Percentiles rank a stretch among this genome's conserved stretches.
Evolutionary conservation across 495 filamentous ascomycete genomes (phyloP).

Genomic region (Podospora comata): DNA sequence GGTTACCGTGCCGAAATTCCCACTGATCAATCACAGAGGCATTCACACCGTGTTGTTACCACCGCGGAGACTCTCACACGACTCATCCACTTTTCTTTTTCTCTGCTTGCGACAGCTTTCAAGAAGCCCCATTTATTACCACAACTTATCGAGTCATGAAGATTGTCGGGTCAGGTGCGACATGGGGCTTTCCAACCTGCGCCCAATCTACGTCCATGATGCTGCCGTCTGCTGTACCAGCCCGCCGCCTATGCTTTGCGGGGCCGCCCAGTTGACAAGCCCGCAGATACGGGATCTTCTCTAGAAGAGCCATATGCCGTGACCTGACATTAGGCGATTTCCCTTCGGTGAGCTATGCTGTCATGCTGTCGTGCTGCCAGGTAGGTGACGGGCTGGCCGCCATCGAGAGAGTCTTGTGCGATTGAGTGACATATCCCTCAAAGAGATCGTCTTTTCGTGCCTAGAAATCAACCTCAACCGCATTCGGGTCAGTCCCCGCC

Average conservation of each 20-base stretch:
- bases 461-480: slow-evolving; percentile 1
- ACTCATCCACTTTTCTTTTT: not conserved
- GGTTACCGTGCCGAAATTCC: not conserved
- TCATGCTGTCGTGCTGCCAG: not conserved
- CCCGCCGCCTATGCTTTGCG: not conserved
- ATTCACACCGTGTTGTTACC: not conserved
- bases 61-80: not conserved
- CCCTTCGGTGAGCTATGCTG: not conserved
- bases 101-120: not conserved
- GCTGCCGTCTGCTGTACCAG: not conserved
- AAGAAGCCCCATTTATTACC: no score
- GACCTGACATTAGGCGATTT: not conserved
- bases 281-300: not conserved
- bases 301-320: not conserved
- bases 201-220: not conserved
- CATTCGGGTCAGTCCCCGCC: slow-evolving; percentile 20
- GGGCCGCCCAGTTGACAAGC: not conserved
- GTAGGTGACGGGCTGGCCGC: not conserved
- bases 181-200: no score
- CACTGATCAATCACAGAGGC: not conserved
- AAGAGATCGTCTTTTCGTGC: not conserved
- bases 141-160: slow-evolving; percentile 16
- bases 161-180: slow-evolving; percentile 12
- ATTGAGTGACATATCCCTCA: not conserved
- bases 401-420: not conserved